These are phyloP conservation scores for Peronospora belbahrii DNA, from an alignment of 352 stramenopile species.

Conservation along the genomic window DNA sequence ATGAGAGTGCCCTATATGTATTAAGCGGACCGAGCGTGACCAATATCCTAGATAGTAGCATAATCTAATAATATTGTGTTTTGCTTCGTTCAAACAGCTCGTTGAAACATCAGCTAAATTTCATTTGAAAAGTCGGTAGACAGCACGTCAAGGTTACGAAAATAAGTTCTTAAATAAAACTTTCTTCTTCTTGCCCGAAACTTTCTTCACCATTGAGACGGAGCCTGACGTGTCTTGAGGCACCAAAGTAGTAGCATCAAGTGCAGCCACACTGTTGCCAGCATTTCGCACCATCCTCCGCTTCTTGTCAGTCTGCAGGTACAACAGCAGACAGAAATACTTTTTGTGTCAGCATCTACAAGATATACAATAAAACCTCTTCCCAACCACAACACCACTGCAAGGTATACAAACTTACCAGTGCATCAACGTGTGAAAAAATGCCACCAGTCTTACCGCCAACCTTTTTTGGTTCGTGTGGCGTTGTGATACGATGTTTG, in stretches of 20 bases:
- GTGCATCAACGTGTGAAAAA: slow-evolving; percentile 68
- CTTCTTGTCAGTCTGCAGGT: slow-evolving; percentile 56
- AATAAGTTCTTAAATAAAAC: slow-evolving; percentile 77
- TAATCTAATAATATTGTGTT: too few species aligned
- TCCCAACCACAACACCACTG: not conserved
- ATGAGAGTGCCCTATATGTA: too few species aligned
- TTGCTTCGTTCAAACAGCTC: too few species aligned
- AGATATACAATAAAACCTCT: not conserved
- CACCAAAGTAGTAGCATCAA: not conserved
- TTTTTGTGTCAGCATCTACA: slow-evolving; percentile 1
- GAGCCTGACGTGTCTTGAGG: not conserved
- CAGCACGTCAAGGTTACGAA: slow-evolving; percentile 17
- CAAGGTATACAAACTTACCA: slow-evolving; percentile 26
- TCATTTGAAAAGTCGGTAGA: not conserved
- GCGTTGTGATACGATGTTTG: slow-evolving; percentile 60
- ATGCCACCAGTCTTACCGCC: slow-evolving; percentile 75
- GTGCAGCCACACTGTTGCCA: not conserved
- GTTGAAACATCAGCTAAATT: too few species aligned
- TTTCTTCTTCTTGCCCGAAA: slow-evolving; percentile 63
- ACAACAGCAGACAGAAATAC: not conserved
- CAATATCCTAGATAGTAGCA: too few species aligned
- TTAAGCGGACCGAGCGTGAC: too few species aligned
- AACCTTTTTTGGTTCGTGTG: slow-evolving; percentile 42
- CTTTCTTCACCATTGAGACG: slow-evolving; percentile 16
- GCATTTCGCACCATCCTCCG: slow-evolving; percentile 29